Conservation (phyloP, 2,329 filamentous ascomycete species). For the Fusarium agapanthi region DNA sequence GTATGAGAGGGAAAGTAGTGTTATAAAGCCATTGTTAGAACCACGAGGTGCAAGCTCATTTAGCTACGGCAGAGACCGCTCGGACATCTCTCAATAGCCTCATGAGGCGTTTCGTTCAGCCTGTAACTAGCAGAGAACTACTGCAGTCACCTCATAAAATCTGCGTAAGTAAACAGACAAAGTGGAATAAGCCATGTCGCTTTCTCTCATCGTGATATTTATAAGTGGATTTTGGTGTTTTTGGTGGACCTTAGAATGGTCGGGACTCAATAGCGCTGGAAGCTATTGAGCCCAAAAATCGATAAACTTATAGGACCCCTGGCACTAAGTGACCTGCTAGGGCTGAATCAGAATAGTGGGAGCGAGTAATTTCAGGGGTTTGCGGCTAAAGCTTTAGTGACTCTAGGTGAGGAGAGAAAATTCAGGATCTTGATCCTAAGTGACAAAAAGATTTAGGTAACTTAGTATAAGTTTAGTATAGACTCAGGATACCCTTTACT, state of each 20-base stretch:
- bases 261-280: neutral
- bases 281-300: neutral
- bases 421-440: too few relatives aligned
- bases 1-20: accelerated
- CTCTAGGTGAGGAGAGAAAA: too few relatives aligned
- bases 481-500: too few relatives aligned
- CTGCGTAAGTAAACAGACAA: neutral
- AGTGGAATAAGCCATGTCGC: neutral
- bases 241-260: neutral
- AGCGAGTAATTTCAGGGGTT: neutral
- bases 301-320: neutral
- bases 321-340: neutral
- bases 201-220: neutral
- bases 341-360: neutral
- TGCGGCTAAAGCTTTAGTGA: too few relatives aligned
- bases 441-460: too few relatives aligned
- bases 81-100: neutral
- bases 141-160: accelerated
- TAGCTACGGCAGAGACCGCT: neutral
- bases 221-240: neutral
- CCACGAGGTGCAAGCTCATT: neutral
- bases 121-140: accelerated
- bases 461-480: too few relatives aligned
- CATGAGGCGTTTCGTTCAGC: neutral
- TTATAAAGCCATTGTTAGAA: neutral